These are phyloP conservation scores for Nicotiana noctiflora DNA, from an alignment of 257 asterid genomes.

Conservation along the genomic window DNA sequence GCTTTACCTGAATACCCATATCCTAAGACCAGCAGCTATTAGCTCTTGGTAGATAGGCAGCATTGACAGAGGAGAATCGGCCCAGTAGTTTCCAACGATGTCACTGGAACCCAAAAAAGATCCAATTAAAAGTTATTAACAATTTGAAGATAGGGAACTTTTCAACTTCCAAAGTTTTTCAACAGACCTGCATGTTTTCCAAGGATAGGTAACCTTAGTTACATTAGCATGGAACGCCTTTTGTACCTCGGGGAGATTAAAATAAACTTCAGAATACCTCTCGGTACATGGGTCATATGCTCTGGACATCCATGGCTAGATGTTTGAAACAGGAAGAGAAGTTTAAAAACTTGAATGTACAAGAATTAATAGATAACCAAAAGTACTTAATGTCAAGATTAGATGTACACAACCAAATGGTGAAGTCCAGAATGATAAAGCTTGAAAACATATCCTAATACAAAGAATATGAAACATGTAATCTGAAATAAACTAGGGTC, in stretches of 20 bases:
- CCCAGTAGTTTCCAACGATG: conserved; percentile 70
- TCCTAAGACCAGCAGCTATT: conserved; percentile 72
- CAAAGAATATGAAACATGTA: neutral
- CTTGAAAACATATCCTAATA: neutral
- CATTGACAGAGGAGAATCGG: conserved; percentile 83
- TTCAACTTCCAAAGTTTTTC: conserved; percentile 7
- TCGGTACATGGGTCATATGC: conserved; percentile 95
- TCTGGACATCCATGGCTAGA: conserved; percentile 89
- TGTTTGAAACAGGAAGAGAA: conserved; percentile 15
- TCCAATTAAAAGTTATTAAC: neutral
- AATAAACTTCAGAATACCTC: conserved; percentile 58
- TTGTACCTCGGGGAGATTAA: conserved; percentile 85
- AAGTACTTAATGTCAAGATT: neutral
- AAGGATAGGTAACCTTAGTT: conserved; percentile 57
- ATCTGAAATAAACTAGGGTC: too few relatives aligned
- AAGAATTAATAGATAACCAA: neutral
- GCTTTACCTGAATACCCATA: conserved; percentile 89
- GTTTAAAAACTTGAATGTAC: neutral
- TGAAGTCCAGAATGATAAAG: neutral
- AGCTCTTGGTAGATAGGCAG: conserved; percentile 89
- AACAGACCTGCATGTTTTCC: conserved; percentile 89
- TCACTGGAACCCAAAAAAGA: conserved; percentile 47
- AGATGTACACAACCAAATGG: neutral
- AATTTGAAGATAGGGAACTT: conserved; percentile 4
- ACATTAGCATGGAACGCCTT: conserved; percentile 80